Base-by-base conservation (phyloP, 2,329 filamentous ascomycete species). In the Fusarium nodosum region DNA sequence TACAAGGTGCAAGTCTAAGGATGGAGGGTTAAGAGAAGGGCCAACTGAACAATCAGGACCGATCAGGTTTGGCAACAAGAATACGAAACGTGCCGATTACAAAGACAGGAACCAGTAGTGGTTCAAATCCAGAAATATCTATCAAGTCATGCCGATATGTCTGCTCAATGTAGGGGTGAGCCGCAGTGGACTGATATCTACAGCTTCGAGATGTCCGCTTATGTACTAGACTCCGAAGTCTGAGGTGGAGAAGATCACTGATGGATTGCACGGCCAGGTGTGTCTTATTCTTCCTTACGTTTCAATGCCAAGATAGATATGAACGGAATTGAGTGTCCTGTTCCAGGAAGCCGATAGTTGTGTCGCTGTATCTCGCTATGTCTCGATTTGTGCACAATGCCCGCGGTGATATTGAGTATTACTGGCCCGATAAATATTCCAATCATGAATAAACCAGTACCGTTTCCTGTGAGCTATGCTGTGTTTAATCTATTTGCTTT, bases 191-290 rank as follows among this genome's bases (percentile, higher is more conserved):
- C 62, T 65, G 56, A 76, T 57, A 55, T 56, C 69, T 41, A 68
- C 12, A 54, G 26, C 62, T 26, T 36, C 30, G 18, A n/a, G 26
- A 42, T 47, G 34, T 12, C 69, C 65, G 5, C 26, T 60, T 74
- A 13, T 41, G 72, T 66, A 69, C 72, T 74, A 74, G 72, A 74
- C 72, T 74, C 72, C 72, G 72, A 65, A 60, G 20, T 30, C 3
- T 10, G 24, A 46, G 34, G 58, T 55, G 55, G 57, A 30, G 63
- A 46, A 63, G 18, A 3, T 15, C 4, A 4, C 26, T 12, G 15
- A 10, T 28, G 22, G 20, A 20, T 6, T 39, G 18, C 12, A 9
- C 7, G 16, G 36, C 60, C 12, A 16, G 26, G n/a, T 18, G 15
- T 38, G 2, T 31, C n/a, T 44, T 18, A 20, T 6, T 15, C 12